Base-by-base conservation (phyloP, 345 rosid species). In the Gossypium turneri region DNA sequence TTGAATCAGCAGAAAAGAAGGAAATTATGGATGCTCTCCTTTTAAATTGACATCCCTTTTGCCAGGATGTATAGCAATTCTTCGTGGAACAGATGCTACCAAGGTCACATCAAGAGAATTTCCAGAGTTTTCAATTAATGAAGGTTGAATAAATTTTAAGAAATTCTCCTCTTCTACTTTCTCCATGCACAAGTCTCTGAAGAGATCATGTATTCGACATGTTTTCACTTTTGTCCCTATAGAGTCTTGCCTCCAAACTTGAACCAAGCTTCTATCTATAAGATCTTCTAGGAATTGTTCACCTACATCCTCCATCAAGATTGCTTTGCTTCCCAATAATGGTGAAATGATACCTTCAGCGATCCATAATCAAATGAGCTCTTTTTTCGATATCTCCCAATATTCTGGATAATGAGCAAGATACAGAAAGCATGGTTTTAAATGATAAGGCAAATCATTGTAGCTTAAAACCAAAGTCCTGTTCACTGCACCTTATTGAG, bases 401-500 rank as follows among this genome's bases (percentile, higher is more conserved):
- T 73, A 78, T 72, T 50, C 77, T 1, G 84, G 81, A 57, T 75
- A 81, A 7, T 74, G 58, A 15, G 66, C 57, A 17, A 81, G 3
- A 62, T 81, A 75, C 10, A 78, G 12, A 29, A 84, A 84, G 73
- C 82, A 82, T 1, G 82, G 77, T 13, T 78, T 84, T 61, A 80
- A 71, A 19, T 55, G 56, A 25, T 51, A 62, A 0, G 87, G 85
- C 70, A 84, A 15, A 7, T 84, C 85, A 4, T 74, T 45, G 52
- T 80, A 84, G 64, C 87, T 82, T 1, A 80, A 67, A 27, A 67
- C 83, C 17, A 80, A 59, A 16, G 76, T 72, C 22, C 67, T 55
- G 0, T 72, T 24, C 19, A 82, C 64, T 25, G 63, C 76, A 2
- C n/a, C 25, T 12, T 44, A 66, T 3, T 19, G 16, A 10, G 4